These are phyloP conservation scores for Zygosaccharomyces kombuchaensis DNA, from an alignment of 805 yeast species.

Conservation along the genomic window DNA sequence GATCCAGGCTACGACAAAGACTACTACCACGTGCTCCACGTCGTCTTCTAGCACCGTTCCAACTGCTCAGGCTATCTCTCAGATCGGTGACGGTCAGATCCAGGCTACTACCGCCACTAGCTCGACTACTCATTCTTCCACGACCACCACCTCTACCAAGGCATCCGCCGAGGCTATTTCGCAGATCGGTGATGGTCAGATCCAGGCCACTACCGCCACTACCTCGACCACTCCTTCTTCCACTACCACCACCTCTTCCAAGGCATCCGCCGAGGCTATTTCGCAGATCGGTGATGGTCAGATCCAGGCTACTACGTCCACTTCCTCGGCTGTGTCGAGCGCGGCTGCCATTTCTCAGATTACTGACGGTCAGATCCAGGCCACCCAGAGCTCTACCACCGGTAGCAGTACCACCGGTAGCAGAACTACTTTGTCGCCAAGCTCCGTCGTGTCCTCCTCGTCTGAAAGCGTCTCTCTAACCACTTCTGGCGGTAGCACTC, in stretches of 20 bases:
- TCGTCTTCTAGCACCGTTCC: conserved; percentile 12
- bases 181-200: conserved; percentile 43
- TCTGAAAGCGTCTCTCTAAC: conserved; percentile 35
- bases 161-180: conserved; percentile 22
- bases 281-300: conserved; percentile 44
- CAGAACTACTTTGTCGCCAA: conserved; percentile 20
- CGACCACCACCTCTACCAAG: conserved; percentile 22
- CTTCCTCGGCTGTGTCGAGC: conserved; percentile 21
- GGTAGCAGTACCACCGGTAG: conserved; percentile 14
- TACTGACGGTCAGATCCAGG: conserved; percentile 41
- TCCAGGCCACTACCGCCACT: conserved; percentile 31
- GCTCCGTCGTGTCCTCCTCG: conserved; percentile 23
- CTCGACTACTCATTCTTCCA: conserved; percentile 12
- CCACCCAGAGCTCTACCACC: conserved; percentile 18
- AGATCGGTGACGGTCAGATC: conserved; percentile 44
- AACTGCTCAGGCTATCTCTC: conserved; percentile 36
- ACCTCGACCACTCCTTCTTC: conserved; percentile 39
- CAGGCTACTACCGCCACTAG: conserved; percentile 26
- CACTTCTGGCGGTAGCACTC: conserved; percentile 20
- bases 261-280: conserved; percentile 31
- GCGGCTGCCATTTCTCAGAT: conserved; percentile 40
- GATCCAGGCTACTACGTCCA: conserved; percentile 36
- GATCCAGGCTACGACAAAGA: conserved; percentile 39
- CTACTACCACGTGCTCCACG: conserved; percentile 4
- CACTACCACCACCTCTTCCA: conserved; percentile 39